A percentile compares a stretch with the other conserved stretches of the same genome.
phyloP scores from a whole-genome alignment of 1,284 basidiomycete species.

The Athelia psychrophila region DNA sequence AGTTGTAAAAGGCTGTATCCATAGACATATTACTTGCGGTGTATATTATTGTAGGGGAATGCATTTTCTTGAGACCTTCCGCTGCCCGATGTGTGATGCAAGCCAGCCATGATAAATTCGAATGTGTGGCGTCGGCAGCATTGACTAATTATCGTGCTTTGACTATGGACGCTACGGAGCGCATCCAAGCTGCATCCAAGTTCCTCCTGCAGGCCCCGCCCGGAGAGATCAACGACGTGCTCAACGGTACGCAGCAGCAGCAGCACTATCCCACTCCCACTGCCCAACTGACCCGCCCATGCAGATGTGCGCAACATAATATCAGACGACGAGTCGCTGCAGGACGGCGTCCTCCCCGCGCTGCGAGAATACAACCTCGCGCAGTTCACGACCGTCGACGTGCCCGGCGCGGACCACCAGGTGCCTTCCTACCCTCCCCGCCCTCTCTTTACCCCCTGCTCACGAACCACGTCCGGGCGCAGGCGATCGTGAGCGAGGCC shows the following conservation, averaged over 20 bases:
- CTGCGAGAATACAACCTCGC: constrained; percentile 81
- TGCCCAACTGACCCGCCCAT: constrained; percentile 11
- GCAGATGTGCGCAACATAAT: constrained; percentile 91
- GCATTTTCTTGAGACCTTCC: neutral
- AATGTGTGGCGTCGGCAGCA: no score
- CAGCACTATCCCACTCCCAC: constrained; percentile 3
- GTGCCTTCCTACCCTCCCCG: constrained; percentile 39
- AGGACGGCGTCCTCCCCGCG: constrained; percentile 74
- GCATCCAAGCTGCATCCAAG: constrained; percentile 67
- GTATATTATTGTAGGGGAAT: constrained; percentile 10
- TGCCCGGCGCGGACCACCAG: constrained; percentile 71
- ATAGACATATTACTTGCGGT: neutral
- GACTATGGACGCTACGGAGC: constrained; percentile 58
- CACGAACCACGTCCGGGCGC: constrained; percentile 9
- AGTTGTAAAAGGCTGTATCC: constrained; percentile 42
- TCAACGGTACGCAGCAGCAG: constrained; percentile 61
- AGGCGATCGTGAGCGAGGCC: constrained; percentile 78
- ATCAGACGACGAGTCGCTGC: constrained; percentile 77
- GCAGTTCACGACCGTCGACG: constrained; percentile 84
- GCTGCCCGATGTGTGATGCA: no score
- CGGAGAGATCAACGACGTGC: constrained; percentile 93
- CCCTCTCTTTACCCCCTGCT: constrained; percentile 8
- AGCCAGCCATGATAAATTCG: no score
- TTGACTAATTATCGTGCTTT: neutral
- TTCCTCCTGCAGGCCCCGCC: constrained; percentile 90